These are phyloP conservation scores for Epichloe uncinata DNA, from an alignment of 2,329 filamentous ascomycete genomes.

Conservation along the genomic window DNA sequence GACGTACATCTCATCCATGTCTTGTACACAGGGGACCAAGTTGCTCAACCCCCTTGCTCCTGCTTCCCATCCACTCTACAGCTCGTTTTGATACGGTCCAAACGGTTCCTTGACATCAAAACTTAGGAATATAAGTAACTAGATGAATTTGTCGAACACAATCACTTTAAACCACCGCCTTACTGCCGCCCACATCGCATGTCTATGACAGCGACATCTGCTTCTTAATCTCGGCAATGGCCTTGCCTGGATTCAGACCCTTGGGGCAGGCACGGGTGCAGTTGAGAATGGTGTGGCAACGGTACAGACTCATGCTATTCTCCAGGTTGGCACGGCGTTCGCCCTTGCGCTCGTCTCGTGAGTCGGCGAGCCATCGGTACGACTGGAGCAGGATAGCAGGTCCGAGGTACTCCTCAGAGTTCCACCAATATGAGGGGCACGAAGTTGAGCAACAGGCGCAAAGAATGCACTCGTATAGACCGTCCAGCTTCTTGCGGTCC, in stretches of 20 bases:
- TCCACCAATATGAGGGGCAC: conserved; percentile 99
- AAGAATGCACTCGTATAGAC: conserved; percentile 97
- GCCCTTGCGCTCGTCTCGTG: conserved; percentile 76
- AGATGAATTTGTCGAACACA: neutral
- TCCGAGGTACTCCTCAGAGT: conserved; percentile 95
- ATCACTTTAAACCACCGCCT: neutral
- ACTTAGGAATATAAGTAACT: neutral
- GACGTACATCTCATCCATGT: conserved; percentile 6
- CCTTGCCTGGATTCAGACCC: conserved; percentile 89
- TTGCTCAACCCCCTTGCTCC: conserved; percentile 1
- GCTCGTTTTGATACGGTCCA: neutral
- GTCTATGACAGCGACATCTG: conserved; percentile 51
- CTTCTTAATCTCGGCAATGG: conserved; percentile 99
- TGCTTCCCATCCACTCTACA: neutral
- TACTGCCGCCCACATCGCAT: neutral
- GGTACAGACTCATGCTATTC: conserved; percentile 98
- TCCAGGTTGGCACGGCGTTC: conserved; percentile 86
- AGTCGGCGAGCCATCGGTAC: conserved; percentile 94
- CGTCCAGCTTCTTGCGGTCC: conserved; percentile 93
- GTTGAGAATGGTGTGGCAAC: conserved; percentile 98
- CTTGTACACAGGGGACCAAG: conserved; percentile 4
- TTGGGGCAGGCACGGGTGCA: conserved; percentile 97
- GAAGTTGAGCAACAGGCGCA: conserved; percentile 99
- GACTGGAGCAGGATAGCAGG: conserved; percentile 94
- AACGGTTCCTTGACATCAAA: conserved; percentile 2